phyloP scores from a whole-genome alignment of 1,284 basidiomycete genomes.

The Pseudozyma sp. region DNA sequence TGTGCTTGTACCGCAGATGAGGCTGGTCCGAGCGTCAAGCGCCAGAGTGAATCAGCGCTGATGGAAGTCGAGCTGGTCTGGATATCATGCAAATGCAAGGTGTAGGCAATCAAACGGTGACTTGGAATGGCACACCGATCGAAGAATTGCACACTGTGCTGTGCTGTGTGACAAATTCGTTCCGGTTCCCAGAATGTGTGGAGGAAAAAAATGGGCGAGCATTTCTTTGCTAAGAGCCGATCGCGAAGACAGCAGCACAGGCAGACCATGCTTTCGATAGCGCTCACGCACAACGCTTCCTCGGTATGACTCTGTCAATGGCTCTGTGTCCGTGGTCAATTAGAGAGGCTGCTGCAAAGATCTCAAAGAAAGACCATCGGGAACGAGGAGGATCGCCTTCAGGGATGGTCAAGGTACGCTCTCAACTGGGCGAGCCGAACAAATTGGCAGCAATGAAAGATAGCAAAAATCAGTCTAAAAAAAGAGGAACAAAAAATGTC shows the following conservation, averaged over 20 bases:
- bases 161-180: not conserved
- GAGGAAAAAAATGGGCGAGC: conserved; percentile 11
- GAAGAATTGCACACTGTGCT: conserved; percentile 6
- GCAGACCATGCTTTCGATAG: not conserved
- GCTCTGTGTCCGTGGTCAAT: too few relatives aligned
- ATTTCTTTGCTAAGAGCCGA: conserved; percentile 33
- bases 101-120: conserved; percentile 1
- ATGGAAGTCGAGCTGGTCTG: not conserved
- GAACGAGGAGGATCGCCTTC: too few relatives aligned
- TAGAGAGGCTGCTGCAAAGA: too few relatives aligned
- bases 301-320: too few relatives aligned
- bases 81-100: not conserved
- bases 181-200: conserved; percentile 10
- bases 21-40: conserved; percentile 16
- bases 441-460: not conserved
- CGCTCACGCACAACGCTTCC: not conserved
- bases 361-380: too few relatives aligned
- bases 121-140: not conserved
- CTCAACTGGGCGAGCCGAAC: too few relatives aligned
- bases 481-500: conserved; percentile 1
- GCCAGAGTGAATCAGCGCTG: conserved; percentile 19
- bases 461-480: not conserved
- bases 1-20: not conserved
- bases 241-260: conserved; percentile 7
- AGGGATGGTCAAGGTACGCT: too few relatives aligned